Base-by-base conservation (phyloP, 805 yeast species). In the Clavispora fructus region DNA sequence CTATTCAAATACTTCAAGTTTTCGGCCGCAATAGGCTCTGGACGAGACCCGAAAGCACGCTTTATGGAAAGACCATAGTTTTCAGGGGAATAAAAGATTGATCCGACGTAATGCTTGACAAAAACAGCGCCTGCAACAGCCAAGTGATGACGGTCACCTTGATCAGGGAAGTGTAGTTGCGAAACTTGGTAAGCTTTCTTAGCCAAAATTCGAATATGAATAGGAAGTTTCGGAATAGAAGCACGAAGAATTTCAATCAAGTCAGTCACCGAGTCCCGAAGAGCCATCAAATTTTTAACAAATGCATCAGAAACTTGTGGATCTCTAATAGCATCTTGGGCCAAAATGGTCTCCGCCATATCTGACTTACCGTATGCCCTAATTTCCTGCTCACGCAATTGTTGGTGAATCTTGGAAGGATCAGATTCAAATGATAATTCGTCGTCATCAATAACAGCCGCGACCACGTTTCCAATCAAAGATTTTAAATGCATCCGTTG, bases 321-420 rank as follows among this genome's bases (percentile, higher is more conserved):
- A 53, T 87, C 91, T 52, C 84, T 85, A 50, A 92, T 87, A 1
- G 98, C 96, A 33, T 69, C 73, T 44, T 79, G 84, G 0, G 86
- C 82, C 5, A 80, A 60, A 4, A 75, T 47, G 4, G 42, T 59
- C 17, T 71, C 62, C 2, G 68, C 57, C 47, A 63, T 62, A 10
- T 49, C 65, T 60, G 70, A 62, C 56, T 66, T 48, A 1, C 75
- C 74, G 33, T 62, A 51, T 1, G 67, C 55, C 45, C 57, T 62
- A 42, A 65, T 55, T 19, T 74, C 77, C 29, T 57, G 61, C 12
- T 68, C 68, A 17, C 66, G 56, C n/a, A 82, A 50, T 2, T 54
- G 57, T 27, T 61, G 56, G 58, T 78, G 78, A 26, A 87, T 83
- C 13, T 67, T 64, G 2, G 78, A 61, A 2, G 98, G 98, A 61